Evolutionary conservation across 2,329 filamentous ascomycete genomes (phyloP).

Genomic region (Aureobasidium leucospermi): DNA sequence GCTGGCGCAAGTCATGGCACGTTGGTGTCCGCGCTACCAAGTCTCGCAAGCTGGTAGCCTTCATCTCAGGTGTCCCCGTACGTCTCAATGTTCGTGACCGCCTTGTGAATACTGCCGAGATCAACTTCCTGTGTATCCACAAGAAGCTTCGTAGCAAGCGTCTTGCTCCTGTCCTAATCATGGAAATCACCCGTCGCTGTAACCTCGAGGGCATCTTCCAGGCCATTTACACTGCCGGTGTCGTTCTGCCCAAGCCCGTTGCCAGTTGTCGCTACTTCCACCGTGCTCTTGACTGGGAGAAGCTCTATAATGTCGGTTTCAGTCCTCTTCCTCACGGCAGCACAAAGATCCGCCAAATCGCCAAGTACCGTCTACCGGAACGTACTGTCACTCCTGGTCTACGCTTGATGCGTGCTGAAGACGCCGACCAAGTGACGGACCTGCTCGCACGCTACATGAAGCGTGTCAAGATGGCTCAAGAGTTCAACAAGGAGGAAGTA

Average conservation of each 20-base stretch:
- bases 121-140: constrained; percentile 97
- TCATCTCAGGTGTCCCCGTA: constrained; percentile 89
- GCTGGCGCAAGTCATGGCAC: constrained; percentile 92
- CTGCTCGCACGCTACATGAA: constrained; percentile 70
- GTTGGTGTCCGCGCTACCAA: constrained; percentile 80
- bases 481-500: constrained; percentile 72
- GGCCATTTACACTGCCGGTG: constrained; percentile 90
- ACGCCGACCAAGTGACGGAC: constrained; percentile 66
- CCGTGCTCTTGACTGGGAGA: constrained; percentile 88
- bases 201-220: constrained; percentile 84
- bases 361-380: constrained; percentile 76
- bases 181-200: constrained; percentile 90
- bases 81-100: constrained; percentile 72
- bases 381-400: constrained; percentile 64
- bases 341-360: constrained; percentile 77
- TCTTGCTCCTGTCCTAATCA: constrained; percentile 88
- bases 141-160: constrained; percentile 95
- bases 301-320: constrained; percentile 91
- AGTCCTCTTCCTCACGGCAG: constrained; percentile 77
- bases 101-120: constrained; percentile 72
- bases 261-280: constrained; percentile 95
- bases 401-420: constrained; percentile 70
- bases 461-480: constrained; percentile 76
- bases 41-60: constrained; percentile 83
- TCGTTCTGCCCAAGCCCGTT: constrained; percentile 83